Evolutionary conservation across 2,329 filamentous ascomycete species (phyloP), one percentile per base, ranked within the genome.

Genomic region (Arthrobotrys sinensis): DNA sequence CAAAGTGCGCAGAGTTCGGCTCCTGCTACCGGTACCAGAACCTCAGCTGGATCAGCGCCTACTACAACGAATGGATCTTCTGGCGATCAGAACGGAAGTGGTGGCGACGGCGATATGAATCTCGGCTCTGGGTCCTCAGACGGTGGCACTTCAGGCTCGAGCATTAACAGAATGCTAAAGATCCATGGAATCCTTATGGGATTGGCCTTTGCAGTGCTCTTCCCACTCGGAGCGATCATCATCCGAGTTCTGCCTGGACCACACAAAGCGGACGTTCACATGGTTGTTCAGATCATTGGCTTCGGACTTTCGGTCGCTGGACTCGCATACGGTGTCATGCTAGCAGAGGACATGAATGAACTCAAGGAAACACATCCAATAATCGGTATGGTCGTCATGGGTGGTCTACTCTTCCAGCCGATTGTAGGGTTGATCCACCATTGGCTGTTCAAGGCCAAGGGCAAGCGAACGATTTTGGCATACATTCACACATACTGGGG

Each of bases 401-500:
- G 84, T 11, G 84, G 90, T 53, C 84, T 91, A 80, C 85, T 85
- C 48, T 80, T 91, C 71, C 90, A 91, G 82, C 90, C 89, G 3
- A 81, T 88, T 67, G 84, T 90, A 12, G 90, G 90, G 46, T 85
- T 85, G 70, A 69, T 89, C 45, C 90, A 92, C 81, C 90, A 91
- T 83, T 81, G 82, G 45, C 83, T 88, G 81, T 91, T 85, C 83
- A 80, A 86, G 70, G 86, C 85, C 81, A 82, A 86, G 69, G 84
- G 86, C 62, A 50, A 81, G 24, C 88, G 90, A 40, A 87, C 87
- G 3, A 10, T 85, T 34, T 82, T 90, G 79, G 89, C 88, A 79
- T 83, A 90, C 79, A 81, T 85, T 0, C 90, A 92, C 82, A 87
- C 90, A 80, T 91, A 89, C 88, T 90, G 87, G 82, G 90, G 90